phyloP scores from a whole-genome alignment of 2,329 filamentous ascomycete genomes.

The Orbilia quercus region DNA sequence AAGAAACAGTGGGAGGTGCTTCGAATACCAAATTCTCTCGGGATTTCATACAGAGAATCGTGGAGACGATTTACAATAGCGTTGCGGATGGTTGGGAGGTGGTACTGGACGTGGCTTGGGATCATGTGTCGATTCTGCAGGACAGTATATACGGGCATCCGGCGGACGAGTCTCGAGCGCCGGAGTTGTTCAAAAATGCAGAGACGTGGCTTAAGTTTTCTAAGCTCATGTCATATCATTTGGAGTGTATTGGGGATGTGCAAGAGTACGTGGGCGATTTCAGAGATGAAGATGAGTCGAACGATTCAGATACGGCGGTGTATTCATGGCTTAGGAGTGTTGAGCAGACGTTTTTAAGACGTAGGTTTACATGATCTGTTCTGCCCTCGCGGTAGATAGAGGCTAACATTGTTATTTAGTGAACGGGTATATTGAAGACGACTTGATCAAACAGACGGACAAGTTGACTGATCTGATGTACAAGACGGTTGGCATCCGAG shows the following conservation, averaged over 20 bases:
- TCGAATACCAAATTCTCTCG: constrained; percentile 32
- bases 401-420: constrained; percentile 62
- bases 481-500: constrained; percentile 68
- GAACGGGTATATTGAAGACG: constrained; percentile 66
- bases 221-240: constrained; percentile 67
- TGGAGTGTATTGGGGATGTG: constrained; percentile 61
- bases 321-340: constrained; percentile 51
- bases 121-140: constrained; percentile 67
- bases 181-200: constrained; percentile 68
- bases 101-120: constrained; percentile 65
- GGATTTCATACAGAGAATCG: constrained; percentile 62
- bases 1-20: constrained; percentile 65
- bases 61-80: constrained; percentile 65
- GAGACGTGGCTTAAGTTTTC: constrained; percentile 68
- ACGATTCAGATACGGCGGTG: constrained; percentile 48
- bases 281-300: constrained; percentile 53
- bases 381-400: constrained; percentile 63
- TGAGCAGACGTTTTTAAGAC: constrained; percentile 38
- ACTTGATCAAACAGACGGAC: constrained; percentile 67
- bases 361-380: constrained; percentile 12
- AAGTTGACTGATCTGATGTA: constrained; percentile 68
- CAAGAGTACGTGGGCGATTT: constrained; percentile 54
- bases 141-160: constrained; percentile 69
- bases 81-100: constrained; percentile 65
- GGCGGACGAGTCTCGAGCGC: constrained; percentile 68